These are phyloP conservation scores for Dichotomocladium elegans DNA, from an alignment of 371 early-diverging fungal species.

Conservation along the genomic window DNA sequence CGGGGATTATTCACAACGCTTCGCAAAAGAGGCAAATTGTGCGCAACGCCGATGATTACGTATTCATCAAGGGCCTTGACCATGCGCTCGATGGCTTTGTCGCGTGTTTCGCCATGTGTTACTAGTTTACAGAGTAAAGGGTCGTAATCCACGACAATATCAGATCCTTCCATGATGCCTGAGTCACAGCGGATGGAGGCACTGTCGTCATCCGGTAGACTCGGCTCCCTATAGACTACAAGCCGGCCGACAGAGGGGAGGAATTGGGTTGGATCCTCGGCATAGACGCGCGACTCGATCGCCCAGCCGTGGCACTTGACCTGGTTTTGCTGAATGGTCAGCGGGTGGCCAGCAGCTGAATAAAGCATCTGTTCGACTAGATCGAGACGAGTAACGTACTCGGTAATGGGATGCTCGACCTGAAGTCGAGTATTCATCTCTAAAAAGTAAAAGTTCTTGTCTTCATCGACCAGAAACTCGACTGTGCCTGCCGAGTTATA, in stretches of 20 bases:
- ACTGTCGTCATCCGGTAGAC: not conserved
- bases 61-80: slow-evolving; percentile 82
- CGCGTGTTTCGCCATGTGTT: slow-evolving; percentile 78
- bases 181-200: slow-evolving; percentile 35
- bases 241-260: slow-evolving; percentile 88
- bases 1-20: slow-evolving; percentile 80
- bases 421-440: slow-evolving; percentile 90
- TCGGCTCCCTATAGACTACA: slow-evolving; percentile 30
- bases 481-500: slow-evolving; percentile 78
- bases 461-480: slow-evolving; percentile 72
- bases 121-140: slow-evolving; percentile 88
- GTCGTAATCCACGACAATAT: slow-evolving; percentile 83
- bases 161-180: slow-evolving; percentile 68
- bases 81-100: slow-evolving; percentile 76
- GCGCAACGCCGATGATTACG: slow-evolving; percentile 92
- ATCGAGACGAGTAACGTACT: slow-evolving; percentile 89
- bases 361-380: slow-evolving; percentile 89
- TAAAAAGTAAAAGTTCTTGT: slow-evolving; percentile 78
- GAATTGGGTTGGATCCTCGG: slow-evolving; percentile 87
- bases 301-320: slow-evolving; percentile 76
- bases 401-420: slow-evolving; percentile 98
- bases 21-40: slow-evolving; percentile 91
- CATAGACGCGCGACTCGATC: slow-evolving; percentile 84
- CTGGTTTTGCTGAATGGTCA: slow-evolving; percentile 55
- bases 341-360: slow-evolving; percentile 68